phyloP scores from a whole-genome alignment of 495 filamentous ascomycete species.

The Podospora pseudoanserina region DNA sequence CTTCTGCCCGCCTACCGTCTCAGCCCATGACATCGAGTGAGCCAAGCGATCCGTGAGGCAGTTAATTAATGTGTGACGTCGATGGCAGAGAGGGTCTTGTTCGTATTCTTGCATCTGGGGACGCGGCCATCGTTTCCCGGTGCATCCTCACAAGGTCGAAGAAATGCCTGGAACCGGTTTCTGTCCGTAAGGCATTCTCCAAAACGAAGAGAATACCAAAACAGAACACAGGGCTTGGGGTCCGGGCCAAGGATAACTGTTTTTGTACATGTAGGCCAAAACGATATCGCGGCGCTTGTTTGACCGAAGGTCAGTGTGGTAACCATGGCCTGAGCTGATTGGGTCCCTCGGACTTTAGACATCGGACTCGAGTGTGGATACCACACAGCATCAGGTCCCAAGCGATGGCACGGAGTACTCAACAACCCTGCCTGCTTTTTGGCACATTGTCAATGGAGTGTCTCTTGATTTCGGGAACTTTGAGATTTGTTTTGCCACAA shows the following conservation, averaged over 20 bases:
- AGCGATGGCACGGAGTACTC: background rate
- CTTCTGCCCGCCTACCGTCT: background rate
- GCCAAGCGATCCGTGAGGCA: background rate
- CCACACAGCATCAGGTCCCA: background rate
- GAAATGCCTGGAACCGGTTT: background rate
- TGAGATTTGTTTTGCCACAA: background rate
- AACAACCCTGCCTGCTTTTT: background rate
- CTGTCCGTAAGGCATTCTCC: background rate
- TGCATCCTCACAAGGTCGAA: background rate
- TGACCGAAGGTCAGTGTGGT: background rate
- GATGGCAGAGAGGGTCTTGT: background rate
- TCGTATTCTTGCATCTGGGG: background rate
- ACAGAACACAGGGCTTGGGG: no score
- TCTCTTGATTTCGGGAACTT: background rate
- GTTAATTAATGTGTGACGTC: background rate
- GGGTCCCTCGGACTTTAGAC: constrained; percentile 1
- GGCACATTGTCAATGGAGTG: background rate
- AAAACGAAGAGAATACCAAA: background rate
- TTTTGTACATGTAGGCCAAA: background rate
- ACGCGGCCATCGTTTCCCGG: background rate
- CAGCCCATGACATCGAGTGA: background rate
- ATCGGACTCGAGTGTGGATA: background rate
- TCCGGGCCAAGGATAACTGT: background rate
- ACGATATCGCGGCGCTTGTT: background rate
- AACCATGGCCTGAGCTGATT: background rate